phyloP scores from a whole-genome alignment of 805 yeast species.

The Kuraishia piskuri region DNA sequence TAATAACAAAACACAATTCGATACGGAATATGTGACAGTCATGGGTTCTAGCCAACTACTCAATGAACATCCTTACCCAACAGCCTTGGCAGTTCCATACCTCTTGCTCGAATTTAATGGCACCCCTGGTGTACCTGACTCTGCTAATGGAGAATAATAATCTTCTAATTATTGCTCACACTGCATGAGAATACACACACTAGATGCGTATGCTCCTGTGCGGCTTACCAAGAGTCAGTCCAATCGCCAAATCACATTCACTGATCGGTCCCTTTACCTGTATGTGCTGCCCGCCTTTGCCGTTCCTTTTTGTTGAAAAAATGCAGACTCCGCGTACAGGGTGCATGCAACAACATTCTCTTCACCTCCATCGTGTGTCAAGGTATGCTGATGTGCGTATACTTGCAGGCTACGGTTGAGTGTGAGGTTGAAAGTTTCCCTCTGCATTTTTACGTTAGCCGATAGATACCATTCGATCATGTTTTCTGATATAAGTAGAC shows the following conservation, averaged over 20 bases:
- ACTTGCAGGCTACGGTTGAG: not conserved
- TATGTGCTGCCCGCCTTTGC: not conserved
- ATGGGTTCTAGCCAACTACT: not conserved
- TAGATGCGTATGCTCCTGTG: not conserved
- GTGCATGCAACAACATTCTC: not conserved
- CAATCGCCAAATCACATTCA: not conserved
- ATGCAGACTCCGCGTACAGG: not conserved
- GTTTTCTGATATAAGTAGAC: too few species aligned
- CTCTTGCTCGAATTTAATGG: too few species aligned
- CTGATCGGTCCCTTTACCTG: not conserved
- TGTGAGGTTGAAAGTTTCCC: not conserved
- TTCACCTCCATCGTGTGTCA: not conserved
- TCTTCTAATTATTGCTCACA: not conserved
- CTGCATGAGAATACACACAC: not conserved
- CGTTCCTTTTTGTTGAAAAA: too few species aligned
- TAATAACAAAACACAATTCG: too few species aligned
- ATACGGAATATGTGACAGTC: not conserved
- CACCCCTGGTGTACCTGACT: not conserved
- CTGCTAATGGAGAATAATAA: not conserved
- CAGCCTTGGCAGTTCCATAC: not conserved
- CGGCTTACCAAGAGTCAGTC: not conserved
- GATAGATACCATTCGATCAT: too few species aligned
- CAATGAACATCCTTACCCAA: not conserved
- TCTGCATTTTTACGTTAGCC: not conserved
- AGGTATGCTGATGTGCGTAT: not conserved